Base-by-base conservation (phyloP, 306 rosid species). In the Sicyos edulis region DNA sequence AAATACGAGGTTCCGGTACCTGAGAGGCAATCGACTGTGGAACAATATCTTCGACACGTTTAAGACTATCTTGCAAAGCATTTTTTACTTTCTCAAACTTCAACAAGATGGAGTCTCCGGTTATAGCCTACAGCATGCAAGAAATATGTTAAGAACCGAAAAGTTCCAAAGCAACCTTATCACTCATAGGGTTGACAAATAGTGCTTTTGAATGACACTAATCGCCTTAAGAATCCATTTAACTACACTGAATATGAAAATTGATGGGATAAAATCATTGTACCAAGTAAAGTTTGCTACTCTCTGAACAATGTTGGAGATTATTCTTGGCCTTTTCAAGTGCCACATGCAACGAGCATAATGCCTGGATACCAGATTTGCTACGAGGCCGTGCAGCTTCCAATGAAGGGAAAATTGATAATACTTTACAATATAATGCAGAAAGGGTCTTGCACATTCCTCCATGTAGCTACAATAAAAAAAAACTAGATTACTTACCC, bases 381-480 rank as follows among this genome's bases (percentile, higher is more conserved):
- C 97, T 95, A 85, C 99, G 78, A 57, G 99, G 99, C 68, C 96
- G 91, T 42, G 99, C 92, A 12, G 89, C 99, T 87, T 95, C 99
- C 83, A 95, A 79, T 7, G 96, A 85, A 52, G 99, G 99, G 80
- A 95, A 91, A 64, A 95, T 72, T 37, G 92, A 82, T 82, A 89
- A 71, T 62, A 91, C 81, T 84, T 83, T 85, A 87, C 87, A 87
- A 84, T 89, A 91, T 74, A 83, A 78, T 72, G 85, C 72, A 78
- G 99, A 87, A 62, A 95, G 90, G 29, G 80, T 72, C 91, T 91
- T 95, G 96, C 96, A 95, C 97, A 91, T 83, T 66, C 88, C 88
- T 84, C 95, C 91, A 76, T 95, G 99, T 77, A 95, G 74, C 99
- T 95, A 85, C 84, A 78, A 44, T 32, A 78, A 71, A 61, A 70